These are phyloP conservation scores for Rubia balearica DNA, from an alignment of 305 asterid genomes.

Conservation along the genomic window DNA sequence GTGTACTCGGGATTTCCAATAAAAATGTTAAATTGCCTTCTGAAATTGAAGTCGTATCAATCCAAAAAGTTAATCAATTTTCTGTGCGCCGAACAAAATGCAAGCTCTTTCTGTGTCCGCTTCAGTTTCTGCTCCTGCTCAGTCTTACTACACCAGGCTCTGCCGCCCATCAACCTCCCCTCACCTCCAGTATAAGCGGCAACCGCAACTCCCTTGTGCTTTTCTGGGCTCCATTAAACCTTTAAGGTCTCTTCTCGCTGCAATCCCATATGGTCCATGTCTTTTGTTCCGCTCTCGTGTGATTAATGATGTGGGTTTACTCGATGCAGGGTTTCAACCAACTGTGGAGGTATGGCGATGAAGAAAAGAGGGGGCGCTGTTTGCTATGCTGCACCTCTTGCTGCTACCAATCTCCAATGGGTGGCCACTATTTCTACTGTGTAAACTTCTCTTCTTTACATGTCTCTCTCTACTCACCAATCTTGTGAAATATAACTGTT, in stretches of 20 bases:
- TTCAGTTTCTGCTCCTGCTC: neutral
- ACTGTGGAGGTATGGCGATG: slow-evolving; percentile 25
- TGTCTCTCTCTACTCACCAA: neutral
- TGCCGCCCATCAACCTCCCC: neutral
- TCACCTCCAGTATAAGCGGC: neutral
- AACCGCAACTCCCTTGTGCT: neutral
- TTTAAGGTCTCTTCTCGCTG: neutral
- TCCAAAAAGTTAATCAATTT: no score
- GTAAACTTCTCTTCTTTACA: slow-evolving; percentile 32
- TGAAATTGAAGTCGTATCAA: no score
- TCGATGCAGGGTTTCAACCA: slow-evolving; percentile 34
- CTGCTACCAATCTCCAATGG: slow-evolving; percentile 65
- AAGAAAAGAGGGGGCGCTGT: slow-evolving; percentile 46
- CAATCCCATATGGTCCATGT: neutral
- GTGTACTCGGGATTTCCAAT: neutral
- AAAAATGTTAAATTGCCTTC: neutral
- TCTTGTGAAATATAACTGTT: neutral
- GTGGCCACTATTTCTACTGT: slow-evolving; percentile 53
- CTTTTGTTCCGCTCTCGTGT: slow-evolving; percentile 23
- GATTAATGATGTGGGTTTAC: slow-evolving; percentile 6
- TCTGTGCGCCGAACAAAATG: neutral
- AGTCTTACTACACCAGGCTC: neutral
- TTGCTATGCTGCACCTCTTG: slow-evolving; percentile 51
- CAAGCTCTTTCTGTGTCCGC: slow-evolving; percentile 1
- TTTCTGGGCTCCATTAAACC: slow-evolving; percentile 1